Conservation (phyloP, 352 stramenopile species). For the Globisporangium polare region DNA sequence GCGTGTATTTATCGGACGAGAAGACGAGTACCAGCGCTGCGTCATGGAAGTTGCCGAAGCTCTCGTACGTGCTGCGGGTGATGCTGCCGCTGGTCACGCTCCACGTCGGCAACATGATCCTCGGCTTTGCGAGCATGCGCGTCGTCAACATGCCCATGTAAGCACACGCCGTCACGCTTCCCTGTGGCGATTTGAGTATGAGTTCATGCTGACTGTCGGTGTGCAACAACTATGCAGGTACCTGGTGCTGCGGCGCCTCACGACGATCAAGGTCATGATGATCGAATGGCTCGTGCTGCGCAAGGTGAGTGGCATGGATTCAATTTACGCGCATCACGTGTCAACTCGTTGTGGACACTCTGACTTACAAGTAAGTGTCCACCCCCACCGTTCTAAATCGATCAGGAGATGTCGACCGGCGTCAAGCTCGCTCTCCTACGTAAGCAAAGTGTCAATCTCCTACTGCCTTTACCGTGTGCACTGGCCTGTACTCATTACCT, state of each 20-base stretch:
- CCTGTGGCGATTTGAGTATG: neutral
- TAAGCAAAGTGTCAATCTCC: conserved; percentile 13
- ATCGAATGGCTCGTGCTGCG: conserved; percentile 72
- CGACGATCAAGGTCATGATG: conserved; percentile 71
- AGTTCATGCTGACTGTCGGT: neutral
- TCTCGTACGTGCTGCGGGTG: conserved; percentile 26
- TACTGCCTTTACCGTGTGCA: neutral
- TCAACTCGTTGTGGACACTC: neutral
- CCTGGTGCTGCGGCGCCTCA: conserved; percentile 60
- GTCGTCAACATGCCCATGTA: conserved; percentile 79
- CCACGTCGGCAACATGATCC: conserved; percentile 59
- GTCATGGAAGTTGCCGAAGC: neutral
- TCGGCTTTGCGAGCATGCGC: conserved; percentile 61
- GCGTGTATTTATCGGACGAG: neutral
- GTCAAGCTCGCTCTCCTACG: conserved; percentile 62
- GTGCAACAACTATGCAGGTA: conserved; percentile 36
- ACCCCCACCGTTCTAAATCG: neutral
- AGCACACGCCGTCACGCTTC: neutral
- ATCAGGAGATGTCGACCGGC: conserved; percentile 34
- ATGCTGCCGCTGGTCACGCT: conserved; percentile 46
- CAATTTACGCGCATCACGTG: neutral
- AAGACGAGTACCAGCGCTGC: neutral
- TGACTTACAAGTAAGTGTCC: neutral
- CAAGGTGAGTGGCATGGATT: conserved; percentile 26
- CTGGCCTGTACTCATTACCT: neutral